A percentile compares a stretch with the other conserved stretches of the same genome.
Conservation (phyloP, 306 rosid species). For the Parietaria judaica region DNA sequence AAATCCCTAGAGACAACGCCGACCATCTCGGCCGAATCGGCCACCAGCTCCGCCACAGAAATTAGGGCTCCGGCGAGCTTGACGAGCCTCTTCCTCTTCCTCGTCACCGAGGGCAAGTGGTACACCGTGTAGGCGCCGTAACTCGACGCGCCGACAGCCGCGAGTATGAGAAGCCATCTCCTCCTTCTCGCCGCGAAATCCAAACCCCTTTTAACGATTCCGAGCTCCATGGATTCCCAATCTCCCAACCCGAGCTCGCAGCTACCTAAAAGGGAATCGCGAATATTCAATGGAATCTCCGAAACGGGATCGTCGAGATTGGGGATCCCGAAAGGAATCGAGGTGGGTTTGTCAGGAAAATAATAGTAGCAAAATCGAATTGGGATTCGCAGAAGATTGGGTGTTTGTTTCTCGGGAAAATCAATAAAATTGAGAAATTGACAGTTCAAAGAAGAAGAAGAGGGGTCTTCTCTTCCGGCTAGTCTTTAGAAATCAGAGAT, state of each 20-base stretch:
- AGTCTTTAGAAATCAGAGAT: too few relatives aligned
- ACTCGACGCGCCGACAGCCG: slow-evolving; percentile 55
- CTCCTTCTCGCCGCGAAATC: slow-evolving; percentile 34
- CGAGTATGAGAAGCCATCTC: slow-evolving; percentile 47
- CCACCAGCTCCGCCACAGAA: slow-evolving; percentile 47
- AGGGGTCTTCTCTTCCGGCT: too few relatives aligned
- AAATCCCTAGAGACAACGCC: slow-evolving; percentile 52
- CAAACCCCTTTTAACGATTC: slow-evolving; percentile 32
- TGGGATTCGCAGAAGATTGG: not conserved
- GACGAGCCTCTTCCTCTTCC: slow-evolving; percentile 34
- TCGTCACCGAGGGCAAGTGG: slow-evolving; percentile 47
- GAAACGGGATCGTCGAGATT: not conserved
- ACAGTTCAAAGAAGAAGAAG: not conserved
- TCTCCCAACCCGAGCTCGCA: not conserved
- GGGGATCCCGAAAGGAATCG: not conserved
- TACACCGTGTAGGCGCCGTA: slow-evolving; percentile 63
- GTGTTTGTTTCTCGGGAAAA: not conserved
- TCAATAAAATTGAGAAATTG: not conserved
- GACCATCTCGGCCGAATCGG: slow-evolving; percentile 59
- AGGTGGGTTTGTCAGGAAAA: not conserved
- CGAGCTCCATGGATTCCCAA: slow-evolving; percentile 46
- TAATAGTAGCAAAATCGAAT: not conserved
- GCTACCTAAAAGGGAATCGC: not conserved
- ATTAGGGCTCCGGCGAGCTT: slow-evolving; percentile 52
- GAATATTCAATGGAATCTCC: not conserved